phyloP scores from a whole-genome alignment of 768 basidiomycete species.

The Pulveroboletus ravenelii region DNA sequence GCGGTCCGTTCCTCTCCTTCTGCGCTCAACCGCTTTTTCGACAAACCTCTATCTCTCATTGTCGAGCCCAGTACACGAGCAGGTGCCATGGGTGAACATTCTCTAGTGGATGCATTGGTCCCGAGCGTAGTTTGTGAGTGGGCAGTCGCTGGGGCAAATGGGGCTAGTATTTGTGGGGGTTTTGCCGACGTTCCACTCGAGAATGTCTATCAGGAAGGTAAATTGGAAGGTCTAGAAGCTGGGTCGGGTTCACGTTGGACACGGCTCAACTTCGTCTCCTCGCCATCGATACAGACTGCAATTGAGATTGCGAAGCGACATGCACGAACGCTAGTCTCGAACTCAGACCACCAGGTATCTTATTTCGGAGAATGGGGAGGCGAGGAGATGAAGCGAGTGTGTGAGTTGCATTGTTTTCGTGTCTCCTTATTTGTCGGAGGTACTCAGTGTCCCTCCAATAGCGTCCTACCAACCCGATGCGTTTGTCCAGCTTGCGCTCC shows the following conservation, averaged over 20 bases:
- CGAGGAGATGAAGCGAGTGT: constrained; percentile 77
- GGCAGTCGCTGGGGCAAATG: constrained; percentile 43
- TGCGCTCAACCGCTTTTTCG: constrained; percentile 81
- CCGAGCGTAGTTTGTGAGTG: constrained; percentile 87
- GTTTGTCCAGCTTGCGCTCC: constrained; percentile 86
- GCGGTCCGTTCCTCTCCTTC: constrained; percentile 64
- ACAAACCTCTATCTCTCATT: constrained; percentile 79
- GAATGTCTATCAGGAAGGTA: not conserved
- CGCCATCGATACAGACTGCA: constrained; percentile 51
- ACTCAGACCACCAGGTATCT: constrained; percentile 81
- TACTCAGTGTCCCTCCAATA: constrained; percentile 18
- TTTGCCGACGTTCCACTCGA: constrained; percentile 39
- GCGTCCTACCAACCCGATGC: constrained; percentile 68
- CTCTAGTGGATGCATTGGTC: constrained; percentile 83
- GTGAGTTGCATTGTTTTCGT: constrained; percentile 40
- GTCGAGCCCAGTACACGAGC: constrained; percentile 84
- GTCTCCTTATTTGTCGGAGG: not conserved
- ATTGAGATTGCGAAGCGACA: constrained; percentile 54
- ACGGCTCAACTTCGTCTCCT: constrained; percentile 70
- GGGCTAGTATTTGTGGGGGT: constrained; percentile 38
- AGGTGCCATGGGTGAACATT: constrained; percentile 87
- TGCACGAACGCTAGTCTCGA: constrained; percentile 54
- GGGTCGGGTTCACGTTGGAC: constrained; percentile 41
- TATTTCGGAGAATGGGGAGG: constrained; percentile 81
- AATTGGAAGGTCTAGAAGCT: constrained; percentile 6